Conservation (phyloP, 371 early-diverging fungal genomes). For the Circinella umbellata region DNA sequence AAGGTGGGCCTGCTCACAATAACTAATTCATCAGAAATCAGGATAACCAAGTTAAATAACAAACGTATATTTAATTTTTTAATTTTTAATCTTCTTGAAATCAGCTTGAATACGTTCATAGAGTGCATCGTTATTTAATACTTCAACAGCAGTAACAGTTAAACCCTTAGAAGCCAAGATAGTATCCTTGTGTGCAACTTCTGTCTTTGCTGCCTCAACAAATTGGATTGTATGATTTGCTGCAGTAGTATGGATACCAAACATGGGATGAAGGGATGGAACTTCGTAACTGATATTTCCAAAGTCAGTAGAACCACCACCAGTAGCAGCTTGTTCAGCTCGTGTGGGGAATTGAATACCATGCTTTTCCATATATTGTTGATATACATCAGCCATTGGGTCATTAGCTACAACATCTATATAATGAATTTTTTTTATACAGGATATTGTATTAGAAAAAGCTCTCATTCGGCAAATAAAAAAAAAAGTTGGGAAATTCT, state of each 20-base stretch:
- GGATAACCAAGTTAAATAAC: no score
- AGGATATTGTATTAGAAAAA: no score
- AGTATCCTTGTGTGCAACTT: conserved; percentile 65
- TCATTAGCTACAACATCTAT: conserved; percentile 59
- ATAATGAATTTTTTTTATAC: background rate
- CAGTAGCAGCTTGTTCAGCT: conserved; percentile 46
- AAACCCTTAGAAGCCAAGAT: conserved; percentile 23
- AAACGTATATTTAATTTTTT: no score
- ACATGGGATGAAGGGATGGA: conserved; percentile 56
- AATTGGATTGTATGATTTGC: conserved; percentile 75
- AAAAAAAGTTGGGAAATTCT: no score
- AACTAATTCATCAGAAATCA: no score
- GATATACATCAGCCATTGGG: conserved; percentile 63
- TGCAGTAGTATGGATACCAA: conserved; percentile 44
- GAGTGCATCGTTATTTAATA: conserved; percentile 12
- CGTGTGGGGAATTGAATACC: conserved; percentile 49
- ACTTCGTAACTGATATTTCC: conserved; percentile 71
- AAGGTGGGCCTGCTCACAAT: no score
- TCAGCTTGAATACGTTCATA: conserved; percentile 21
- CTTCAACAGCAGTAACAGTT: conserved; percentile 18
- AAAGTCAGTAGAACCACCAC: conserved; percentile 75
- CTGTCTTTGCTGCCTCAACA: conserved; percentile 60
- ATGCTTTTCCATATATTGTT: conserved; percentile 52
- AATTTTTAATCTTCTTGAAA: conserved; percentile 6
- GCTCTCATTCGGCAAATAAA: no score